Conservation (phyloP, 2,329 filamentous ascomycete species). For the Calonectria henricotiae region DNA sequence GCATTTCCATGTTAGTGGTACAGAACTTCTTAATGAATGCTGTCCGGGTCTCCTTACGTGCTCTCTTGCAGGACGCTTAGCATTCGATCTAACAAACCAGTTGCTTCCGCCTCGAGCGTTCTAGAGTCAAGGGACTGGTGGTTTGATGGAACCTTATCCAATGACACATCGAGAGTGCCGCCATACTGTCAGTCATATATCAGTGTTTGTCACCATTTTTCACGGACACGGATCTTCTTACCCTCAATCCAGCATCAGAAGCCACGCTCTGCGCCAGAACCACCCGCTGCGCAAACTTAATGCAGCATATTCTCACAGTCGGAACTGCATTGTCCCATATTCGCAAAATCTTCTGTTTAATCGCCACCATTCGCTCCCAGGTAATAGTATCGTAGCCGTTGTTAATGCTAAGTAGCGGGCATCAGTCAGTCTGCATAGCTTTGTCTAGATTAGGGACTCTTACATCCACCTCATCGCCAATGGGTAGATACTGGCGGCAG, state of each 20-base stretch:
- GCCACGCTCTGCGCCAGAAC: slow-evolving; percentile 94
- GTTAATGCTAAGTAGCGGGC: slow-evolving; percentile 77
- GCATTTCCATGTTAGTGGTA: slow-evolving; percentile 38
- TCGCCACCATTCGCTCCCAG: slow-evolving; percentile 90
- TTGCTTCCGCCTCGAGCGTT: slow-evolving; percentile 93
- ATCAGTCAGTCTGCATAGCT: slow-evolving; percentile 49
- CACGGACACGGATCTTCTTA: slow-evolving; percentile 59
- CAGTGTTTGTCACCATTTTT: slow-evolving; percentile 28
- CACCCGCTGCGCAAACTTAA: slow-evolving; percentile 97
- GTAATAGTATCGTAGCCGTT: slow-evolving; percentile 85
- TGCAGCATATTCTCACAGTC: slow-evolving; percentile 90
- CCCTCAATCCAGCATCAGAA: slow-evolving; percentile 84
- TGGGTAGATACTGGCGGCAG: slow-evolving; percentile 93
- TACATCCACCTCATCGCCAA: slow-evolving; percentile 95
- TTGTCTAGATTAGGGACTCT: slow-evolving; percentile 64
- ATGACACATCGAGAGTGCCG: slow-evolving; percentile 80
- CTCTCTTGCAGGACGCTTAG: slow-evolving; percentile 88
- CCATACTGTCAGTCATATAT: slow-evolving; percentile 58
- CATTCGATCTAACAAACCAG: slow-evolving; percentile 90
- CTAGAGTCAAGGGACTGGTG: slow-evolving; percentile 86
- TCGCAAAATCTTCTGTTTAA: slow-evolving; percentile 90
- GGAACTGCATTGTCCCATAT: slow-evolving; percentile 88
- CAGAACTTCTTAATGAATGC: neutral
- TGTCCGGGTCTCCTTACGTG: slow-evolving; percentile 71
- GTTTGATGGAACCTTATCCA: slow-evolving; percentile 87